Conservation (phyloP, 2,329 filamentous ascomycete species). For the Aspergillus udagawae region DNA sequence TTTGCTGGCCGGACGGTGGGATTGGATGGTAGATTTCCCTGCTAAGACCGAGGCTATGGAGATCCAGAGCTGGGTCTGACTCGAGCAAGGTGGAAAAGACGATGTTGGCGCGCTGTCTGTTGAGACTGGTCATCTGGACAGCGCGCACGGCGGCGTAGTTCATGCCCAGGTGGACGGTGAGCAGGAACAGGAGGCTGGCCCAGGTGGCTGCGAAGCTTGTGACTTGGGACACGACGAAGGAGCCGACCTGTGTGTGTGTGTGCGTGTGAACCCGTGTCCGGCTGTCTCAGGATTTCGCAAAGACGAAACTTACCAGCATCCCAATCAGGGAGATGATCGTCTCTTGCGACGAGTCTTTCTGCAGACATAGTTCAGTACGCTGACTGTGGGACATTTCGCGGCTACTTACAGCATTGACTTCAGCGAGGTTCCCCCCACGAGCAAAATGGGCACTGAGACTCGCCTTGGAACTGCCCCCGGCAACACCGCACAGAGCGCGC, state of each 20-base stretch:
- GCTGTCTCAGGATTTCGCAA: neutral
- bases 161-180: slow-evolving; percentile 72
- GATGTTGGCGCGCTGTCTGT: slow-evolving; percentile 79
- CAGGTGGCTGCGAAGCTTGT: slow-evolving; percentile 70
- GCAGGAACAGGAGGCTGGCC: slow-evolving; percentile 65
- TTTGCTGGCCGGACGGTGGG: neutral
- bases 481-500: slow-evolving; percentile 76
- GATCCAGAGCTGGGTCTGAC: slow-evolving; percentile 24
- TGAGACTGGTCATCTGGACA: slow-evolving; percentile 79
- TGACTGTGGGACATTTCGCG: neutral
- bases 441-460: slow-evolving; percentile 91
- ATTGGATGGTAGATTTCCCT: neutral
- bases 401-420: slow-evolving; percentile 73
- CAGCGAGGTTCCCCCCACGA: slow-evolving; percentile 77
- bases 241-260: slow-evolving; percentile 56
- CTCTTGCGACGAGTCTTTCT: slow-evolving; percentile 91
- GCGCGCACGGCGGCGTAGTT: slow-evolving; percentile 83
- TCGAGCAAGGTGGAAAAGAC: slow-evolving; percentile 59
- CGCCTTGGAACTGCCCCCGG: slow-evolving; percentile 85
- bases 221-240: slow-evolving; percentile 72
- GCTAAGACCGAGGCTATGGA: slow-evolving; percentile 4
- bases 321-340: slow-evolving; percentile 86
- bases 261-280: neutral
- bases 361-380: slow-evolving; percentile 9
- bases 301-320: slow-evolving; percentile 58